Evolutionary conservation across 2,329 filamentous ascomycete species (phyloP), one percentile per base, ranked within the genome.

Genomic region (Cladosporium colombiae): DNA sequence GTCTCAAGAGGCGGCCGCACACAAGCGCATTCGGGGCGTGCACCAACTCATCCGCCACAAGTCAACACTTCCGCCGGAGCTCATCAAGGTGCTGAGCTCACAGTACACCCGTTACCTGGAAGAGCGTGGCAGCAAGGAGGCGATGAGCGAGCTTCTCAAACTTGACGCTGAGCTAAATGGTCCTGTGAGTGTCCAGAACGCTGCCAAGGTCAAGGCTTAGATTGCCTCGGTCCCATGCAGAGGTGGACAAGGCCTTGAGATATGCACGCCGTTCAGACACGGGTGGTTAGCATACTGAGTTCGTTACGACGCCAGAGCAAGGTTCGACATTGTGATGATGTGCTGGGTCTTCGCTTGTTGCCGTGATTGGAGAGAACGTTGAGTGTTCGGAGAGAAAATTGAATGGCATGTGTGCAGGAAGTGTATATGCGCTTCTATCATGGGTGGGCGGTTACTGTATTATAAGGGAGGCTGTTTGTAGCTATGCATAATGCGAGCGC

Each of bases 131-230:
- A 89, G 87, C 67, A 91, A 93, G 76, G 87, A 93, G 35, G 87
- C 92, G 1, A 94, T 96, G 81, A 92, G 93, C 78, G 90, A 93
- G 72, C 97, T 93, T 77, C 83, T 97, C 74, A 81, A 85, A 66
- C 82, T 98, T 40, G 94, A 99, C 75, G 86, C 89, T 52, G 91
- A 96, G 77, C 86, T 97, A 67, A 95, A 96, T 76, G 95, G 95
- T 68, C 81, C 80, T 71, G 74, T 65, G n/a, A 73, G 70, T 63
- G 68, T 73, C 27, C 53, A 65, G 44, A 37, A 37, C 11, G 53
- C 46, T 37, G 37, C 10, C 37, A 40, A 62, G 44, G n/a, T 10
- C 53, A 40, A 62, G 29, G 49, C 59, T 14, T 50, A 62, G 44
- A 18, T 33, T 1, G 52, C 10, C 27, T 21, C 7, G 16, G 31